Base-by-base conservation (phyloP, 495 filamentous ascomycete species). In the Polyplosphaeria fusca region DNA sequence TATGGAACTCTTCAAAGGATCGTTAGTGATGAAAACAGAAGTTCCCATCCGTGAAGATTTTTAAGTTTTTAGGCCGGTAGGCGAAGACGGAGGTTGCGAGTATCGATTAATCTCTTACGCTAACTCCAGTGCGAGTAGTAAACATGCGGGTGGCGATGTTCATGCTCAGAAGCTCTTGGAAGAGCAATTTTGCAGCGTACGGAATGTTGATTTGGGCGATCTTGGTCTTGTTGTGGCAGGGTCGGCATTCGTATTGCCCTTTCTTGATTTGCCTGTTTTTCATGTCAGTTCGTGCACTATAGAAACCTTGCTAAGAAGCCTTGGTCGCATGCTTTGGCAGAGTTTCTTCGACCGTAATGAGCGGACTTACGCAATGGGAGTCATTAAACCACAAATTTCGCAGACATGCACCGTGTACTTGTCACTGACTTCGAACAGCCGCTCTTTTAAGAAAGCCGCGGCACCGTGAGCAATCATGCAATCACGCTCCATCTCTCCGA, bases 401-500 rank as follows among this genome's bases (percentile, higher is more conserved):
- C 93, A 99, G 58, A 99, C 86, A 70, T 99, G 94, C 47, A 99
- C 94, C 63, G 90, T 78, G 81, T 95, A 97, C n/a, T 93, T 91
- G 73, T 99, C 93, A 53, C 86, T 91, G 39, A 97, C 94, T 70
- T 96, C 91, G 63, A 99, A 96, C 58, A 99, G 76, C 59, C 92
- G 79, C 79, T 99, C 93, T 77, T 96, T 96, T 70, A 99, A 76
- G 82, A 99, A 97, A 3, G 90, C 84, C 58, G 88, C 90, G 24
- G 93, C 93, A 68, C 93, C 93, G 73, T 99, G 94, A 25, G 94
- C 87, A 72, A 99, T 97, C 94, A 99, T 97, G 75, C 93, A 99
- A 81, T 99, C 93, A 71, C 93, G 91, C 74, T 99, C 93, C 93
- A 99, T 99, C 79, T 99, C 93, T 82, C 93, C 93, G 80, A 99